Evolutionary conservation across 768 basidiomycete genomes (phyloP).

Genomic region (Panellus pusillus): DNA sequence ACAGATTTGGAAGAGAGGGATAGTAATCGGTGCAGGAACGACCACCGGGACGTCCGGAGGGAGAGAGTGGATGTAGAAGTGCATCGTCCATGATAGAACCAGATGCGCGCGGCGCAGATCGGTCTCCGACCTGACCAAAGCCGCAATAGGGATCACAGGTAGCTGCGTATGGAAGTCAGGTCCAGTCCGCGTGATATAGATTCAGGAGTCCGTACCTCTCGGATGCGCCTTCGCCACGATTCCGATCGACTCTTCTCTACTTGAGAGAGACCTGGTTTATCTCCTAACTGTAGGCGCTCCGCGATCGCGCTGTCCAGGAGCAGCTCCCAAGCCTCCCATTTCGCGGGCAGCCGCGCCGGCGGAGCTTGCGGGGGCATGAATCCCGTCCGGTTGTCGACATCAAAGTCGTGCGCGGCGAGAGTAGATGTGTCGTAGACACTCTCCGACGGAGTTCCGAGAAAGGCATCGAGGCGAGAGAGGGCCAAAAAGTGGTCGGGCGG

Average conservation of each 20-base stretch:
- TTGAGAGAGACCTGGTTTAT: slow-evolving; percentile 41
- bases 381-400: slow-evolving; percentile 87
- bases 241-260: slow-evolving; percentile 43
- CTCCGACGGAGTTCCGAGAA: slow-evolving; percentile 22
- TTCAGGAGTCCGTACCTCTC: slow-evolving; percentile 38
- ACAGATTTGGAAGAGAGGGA: slow-evolving; percentile 76
- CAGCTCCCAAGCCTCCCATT: slow-evolving; percentile 76
- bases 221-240: slow-evolving; percentile 53
- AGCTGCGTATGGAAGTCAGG: slow-evolving; percentile 39
- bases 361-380: slow-evolving; percentile 88
- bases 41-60: slow-evolving; percentile 48
- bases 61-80: slow-evolving; percentile 75
- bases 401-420: slow-evolving; percentile 84
- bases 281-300: slow-evolving; percentile 57
- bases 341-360: slow-evolving; percentile 53
- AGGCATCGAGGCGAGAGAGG: slow-evolving; percentile 33
- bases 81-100: slow-evolving; percentile 71
- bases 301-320: slow-evolving; percentile 51
- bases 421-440: slow-evolving; percentile 52
- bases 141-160: slow-evolving; percentile 47
- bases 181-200: slow-evolving; percentile 5
- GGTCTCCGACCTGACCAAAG: slow-evolving; percentile 50
- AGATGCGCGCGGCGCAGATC: slow-evolving; percentile 70
- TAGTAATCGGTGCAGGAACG: slow-evolving; percentile 69
- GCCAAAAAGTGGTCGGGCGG: slow-evolving; percentile 35